Percentiles rank a stretch among this genome's conserved stretches.
Conservation (phyloP, 139 green algal genomes). For the Axilococcus clingmanii region DNA sequence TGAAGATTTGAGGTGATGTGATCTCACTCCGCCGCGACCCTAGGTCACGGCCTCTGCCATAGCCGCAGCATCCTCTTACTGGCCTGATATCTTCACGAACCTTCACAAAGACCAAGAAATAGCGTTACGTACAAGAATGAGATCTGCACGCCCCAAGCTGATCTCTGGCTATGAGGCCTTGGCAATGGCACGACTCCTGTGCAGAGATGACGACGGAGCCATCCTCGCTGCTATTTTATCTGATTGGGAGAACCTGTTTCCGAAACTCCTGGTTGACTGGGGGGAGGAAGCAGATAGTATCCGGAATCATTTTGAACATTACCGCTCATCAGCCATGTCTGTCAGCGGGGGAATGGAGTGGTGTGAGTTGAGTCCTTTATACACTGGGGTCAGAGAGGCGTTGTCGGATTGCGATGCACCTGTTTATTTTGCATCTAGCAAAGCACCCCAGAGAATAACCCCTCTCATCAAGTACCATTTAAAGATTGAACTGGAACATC, state of each 20-base stretch:
- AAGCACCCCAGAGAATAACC: constrained; percentile 9
- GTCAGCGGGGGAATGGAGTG: constrained; percentile 10
- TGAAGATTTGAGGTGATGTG: too few species aligned
- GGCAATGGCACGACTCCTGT: constrained; percentile 55
- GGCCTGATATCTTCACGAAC: constrained; percentile 32
- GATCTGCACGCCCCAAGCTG: constrained; percentile 36
- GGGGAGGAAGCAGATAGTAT: constrained; percentile 12
- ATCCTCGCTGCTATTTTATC: constrained; percentile 6
- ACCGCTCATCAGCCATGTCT: constrained; percentile 14
- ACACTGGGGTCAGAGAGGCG: constrained; percentile 31
- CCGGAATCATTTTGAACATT: constrained; percentile 31
- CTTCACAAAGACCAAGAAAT: constrained; percentile 1
- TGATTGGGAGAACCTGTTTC: constrained; percentile 36
- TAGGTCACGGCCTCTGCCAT: constrained; percentile 35
- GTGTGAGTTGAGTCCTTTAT: constrained; percentile 29
- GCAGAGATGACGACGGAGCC: constrained; percentile 25
- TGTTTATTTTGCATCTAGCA: constrained; percentile 14
- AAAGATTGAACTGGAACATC: constrained; percentile 19
- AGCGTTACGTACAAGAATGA: constrained; percentile 25
- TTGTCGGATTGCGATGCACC: constrained; percentile 7
- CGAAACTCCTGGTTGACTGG: constrained; percentile 18
- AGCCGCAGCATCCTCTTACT: constrained; percentile 25
- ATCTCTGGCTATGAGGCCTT: constrained; percentile 50
- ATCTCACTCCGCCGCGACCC: too few species aligned
- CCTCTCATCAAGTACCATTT: constrained; percentile 25